Conservation (phyloP, 2,329 filamentous ascomycete species). For the Aspergillus terreus region DNA sequence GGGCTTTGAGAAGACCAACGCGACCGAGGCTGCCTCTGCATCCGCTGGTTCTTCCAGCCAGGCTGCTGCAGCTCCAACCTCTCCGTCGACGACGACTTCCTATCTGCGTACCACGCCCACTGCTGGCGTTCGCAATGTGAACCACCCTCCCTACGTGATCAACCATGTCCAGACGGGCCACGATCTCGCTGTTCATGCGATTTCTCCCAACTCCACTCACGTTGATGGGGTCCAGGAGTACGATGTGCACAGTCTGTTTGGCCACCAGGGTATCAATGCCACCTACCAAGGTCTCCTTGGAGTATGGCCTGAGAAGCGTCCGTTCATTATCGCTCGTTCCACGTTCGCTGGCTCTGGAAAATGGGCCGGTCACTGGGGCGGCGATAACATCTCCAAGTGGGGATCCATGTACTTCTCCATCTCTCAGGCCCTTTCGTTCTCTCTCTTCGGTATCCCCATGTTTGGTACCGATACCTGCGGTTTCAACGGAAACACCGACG, state of each 20-base stretch:
- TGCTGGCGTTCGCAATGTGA: constrained; percentile 61
- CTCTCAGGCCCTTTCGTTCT: constrained; percentile 71
- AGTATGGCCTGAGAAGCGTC: constrained; percentile 65
- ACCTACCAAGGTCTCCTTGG: constrained; percentile 68
- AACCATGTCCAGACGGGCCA: constrained; percentile 63
- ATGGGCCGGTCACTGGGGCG: constrained; percentile 79
- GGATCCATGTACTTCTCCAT: constrained; percentile 73
- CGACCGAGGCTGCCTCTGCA: constrained; percentile 61
- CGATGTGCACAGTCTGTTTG: constrained; percentile 78
- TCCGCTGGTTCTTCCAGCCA: constrained; percentile 54
- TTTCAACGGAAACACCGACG: constrained; percentile 63
- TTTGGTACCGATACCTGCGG: constrained; percentile 69
- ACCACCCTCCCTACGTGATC: constrained; percentile 73
- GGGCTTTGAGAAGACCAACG: constrained; percentile 65
- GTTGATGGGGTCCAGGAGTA: constrained; percentile 71
- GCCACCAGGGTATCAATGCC: constrained; percentile 70
- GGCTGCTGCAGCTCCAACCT: constrained; percentile 34
- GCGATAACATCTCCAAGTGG: constrained; percentile 69
- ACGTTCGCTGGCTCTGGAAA: constrained; percentile 75
- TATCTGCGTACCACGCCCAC: constrained; percentile 61
- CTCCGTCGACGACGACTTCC: constrained; percentile 30
- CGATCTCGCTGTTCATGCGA: constrained; percentile 67
- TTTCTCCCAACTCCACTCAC: constrained; percentile 75
- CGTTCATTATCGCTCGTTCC: constrained; percentile 79
- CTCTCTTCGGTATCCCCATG: constrained; percentile 73